These are phyloP conservation scores for Decorospora gaudefroyi DNA, from an alignment of 2,329 filamentous ascomycete species.

Conservation along the genomic window DNA sequence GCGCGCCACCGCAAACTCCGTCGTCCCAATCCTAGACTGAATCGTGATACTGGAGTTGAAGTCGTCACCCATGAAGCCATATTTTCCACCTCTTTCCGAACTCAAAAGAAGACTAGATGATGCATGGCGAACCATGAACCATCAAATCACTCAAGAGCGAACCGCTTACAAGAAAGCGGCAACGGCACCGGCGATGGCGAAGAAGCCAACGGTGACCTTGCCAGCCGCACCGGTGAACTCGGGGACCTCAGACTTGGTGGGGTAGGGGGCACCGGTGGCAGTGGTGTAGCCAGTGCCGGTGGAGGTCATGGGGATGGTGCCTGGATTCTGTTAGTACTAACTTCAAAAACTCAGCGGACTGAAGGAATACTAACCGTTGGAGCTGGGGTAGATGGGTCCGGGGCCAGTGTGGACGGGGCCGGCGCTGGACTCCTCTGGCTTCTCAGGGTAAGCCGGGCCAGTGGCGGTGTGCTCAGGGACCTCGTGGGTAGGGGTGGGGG, in stretches of 20 bases:
- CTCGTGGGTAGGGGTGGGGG: conserved; percentile 17
- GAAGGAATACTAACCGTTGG: no score
- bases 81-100: conserved; percentile 23
- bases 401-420: conserved; percentile 6
- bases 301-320: conserved; percentile 24
- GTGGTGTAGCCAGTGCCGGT: conserved; percentile 28
- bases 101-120: conserved; percentile 15
- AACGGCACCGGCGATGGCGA: conserved; percentile 58
- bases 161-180: conserved; percentile 48
- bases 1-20: conserved; percentile 35
- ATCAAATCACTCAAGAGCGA: conserved; percentile 23
- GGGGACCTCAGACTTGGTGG: conserved; percentile 33
- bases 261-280: conserved; percentile 34
- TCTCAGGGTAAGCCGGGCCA: conserved; percentile 7
- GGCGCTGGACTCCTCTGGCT: no score
- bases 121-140: conserved; percentile 6
- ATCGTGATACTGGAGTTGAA: conserved; percentile 40
- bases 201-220: conserved; percentile 58
- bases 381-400: conserved; percentile 18
- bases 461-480: neutral
- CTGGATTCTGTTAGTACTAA: no score
- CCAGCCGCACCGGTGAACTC: conserved; percentile 59
- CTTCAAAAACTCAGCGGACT: no score
- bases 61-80: conserved; percentile 41
- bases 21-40: conserved; percentile 43